Evolutionary conservation across 129 eudicot genomes (phyloP).

Genomic region (Pulicaria dysenterica): DNA sequence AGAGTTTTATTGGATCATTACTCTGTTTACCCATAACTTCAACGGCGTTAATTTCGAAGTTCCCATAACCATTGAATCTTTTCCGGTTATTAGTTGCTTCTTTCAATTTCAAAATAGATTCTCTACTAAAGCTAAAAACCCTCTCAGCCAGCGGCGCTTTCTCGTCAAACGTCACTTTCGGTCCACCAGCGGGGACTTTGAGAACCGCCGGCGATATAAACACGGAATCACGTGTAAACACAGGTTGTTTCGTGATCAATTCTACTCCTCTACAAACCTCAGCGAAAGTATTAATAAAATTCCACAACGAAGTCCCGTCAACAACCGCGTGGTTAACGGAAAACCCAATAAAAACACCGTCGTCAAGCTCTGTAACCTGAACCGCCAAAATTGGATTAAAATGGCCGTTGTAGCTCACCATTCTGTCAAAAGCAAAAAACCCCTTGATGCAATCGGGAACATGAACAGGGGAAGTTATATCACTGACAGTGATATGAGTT

Average conservation of each 20-base stretch:
- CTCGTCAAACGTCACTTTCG: conserved; percentile 60
- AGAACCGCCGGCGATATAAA: conserved; percentile 61
- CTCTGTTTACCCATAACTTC: conserved; percentile 70
- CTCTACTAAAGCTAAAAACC: conserved; percentile 72
- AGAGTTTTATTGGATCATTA: conserved; percentile 47
- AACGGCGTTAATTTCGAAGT: conserved; percentile 46
- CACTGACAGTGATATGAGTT: conserved; percentile 32
- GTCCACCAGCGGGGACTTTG: conserved; percentile 57
- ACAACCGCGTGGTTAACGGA: conserved; percentile 75
- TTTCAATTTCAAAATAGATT: conserved; percentile 60
- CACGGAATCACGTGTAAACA: conserved; percentile 58
- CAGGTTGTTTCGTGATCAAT: conserved; percentile 42
- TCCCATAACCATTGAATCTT: conserved; percentile 18
- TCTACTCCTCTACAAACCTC: conserved; percentile 55
- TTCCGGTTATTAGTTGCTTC: conserved; percentile 40
- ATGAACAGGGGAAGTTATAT: conserved; percentile 41
- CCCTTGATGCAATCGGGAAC: conserved; percentile 57
- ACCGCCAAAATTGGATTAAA: conserved; percentile 67
- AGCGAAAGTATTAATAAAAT: conserved; percentile 73
- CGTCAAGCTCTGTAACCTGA: conserved; percentile 69
- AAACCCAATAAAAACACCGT: conserved; percentile 74
- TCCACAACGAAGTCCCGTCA: conserved; percentile 88
- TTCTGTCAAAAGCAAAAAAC: conserved; percentile 56
- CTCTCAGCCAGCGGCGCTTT: conserved; percentile 62
- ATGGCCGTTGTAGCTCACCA: conserved; percentile 72